Conservation (phyloP, 495 filamentous ascomycete genomes). For the Bryoglossum gracile region DNA sequence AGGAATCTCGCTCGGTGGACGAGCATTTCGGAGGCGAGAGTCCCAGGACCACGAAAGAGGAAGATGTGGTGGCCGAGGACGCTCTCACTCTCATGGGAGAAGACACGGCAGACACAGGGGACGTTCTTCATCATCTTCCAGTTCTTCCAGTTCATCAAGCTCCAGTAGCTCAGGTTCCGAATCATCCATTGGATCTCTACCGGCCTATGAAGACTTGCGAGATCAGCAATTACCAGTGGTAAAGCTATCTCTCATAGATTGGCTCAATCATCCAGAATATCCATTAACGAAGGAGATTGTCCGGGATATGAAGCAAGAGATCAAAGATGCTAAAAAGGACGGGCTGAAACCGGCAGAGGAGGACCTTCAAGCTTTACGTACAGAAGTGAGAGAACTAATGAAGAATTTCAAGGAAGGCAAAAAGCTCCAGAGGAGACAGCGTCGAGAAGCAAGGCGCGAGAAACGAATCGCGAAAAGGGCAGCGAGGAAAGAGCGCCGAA, state of each 20-base stretch:
- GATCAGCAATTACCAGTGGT: slow-evolving; percentile 35
- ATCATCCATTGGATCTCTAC: slow-evolving; percentile 38
- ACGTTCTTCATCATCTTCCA: slow-evolving; percentile 12
- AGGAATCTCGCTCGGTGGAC: slow-evolving; percentile 28
- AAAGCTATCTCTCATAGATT: slow-evolving; percentile 30
- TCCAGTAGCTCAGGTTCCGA: slow-evolving; percentile 30
- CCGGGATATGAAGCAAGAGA: slow-evolving; percentile 28
- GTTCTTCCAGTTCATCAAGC: slow-evolving; percentile 22
- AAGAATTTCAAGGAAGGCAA: slow-evolving; percentile 36
- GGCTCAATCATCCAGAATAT: slow-evolving; percentile 37
- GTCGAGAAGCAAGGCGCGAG: slow-evolving; percentile 12
- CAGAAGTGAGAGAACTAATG: slow-evolving; percentile 33
- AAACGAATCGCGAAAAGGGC: slow-evolving; percentile 23
- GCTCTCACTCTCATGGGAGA: neutral
- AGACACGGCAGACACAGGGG: neutral
- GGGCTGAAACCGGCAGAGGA: slow-evolving; percentile 1
- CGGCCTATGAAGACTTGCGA: slow-evolving; percentile 37
- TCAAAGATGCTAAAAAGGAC: slow-evolving; percentile 33
- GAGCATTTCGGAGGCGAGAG: slow-evolving; percentile 5
- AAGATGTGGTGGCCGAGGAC: slow-evolving; percentile 8
- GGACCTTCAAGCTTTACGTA: slow-evolving; percentile 28
- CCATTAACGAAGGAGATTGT: slow-evolving; percentile 36
- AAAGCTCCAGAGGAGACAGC: slow-evolving; percentile 31
- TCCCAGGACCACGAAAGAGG: slow-evolving; percentile 5
- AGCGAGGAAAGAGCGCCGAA: slow-evolving; percentile 22